Conservation (phyloP, 371 early-diverging fungal species). For the Mortierella sp. region DNA sequence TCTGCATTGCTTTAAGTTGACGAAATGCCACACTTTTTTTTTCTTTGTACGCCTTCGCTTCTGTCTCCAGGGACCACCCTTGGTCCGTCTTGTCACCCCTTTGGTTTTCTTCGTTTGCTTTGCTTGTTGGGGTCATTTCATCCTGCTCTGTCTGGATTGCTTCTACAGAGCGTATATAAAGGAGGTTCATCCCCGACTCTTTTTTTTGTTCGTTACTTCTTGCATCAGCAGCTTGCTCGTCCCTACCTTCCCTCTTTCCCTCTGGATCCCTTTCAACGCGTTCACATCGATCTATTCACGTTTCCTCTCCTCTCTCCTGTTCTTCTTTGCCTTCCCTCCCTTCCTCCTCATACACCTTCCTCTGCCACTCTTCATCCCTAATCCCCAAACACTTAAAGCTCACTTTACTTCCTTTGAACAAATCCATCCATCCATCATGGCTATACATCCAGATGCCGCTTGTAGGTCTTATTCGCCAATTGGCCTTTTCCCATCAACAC, state of each 20-base stretch:
- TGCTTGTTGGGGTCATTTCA: neutral
- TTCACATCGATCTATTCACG: neutral
- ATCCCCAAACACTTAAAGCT: neutral
- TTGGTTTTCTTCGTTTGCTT: neutral
- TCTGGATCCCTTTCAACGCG: conserved; percentile 10
- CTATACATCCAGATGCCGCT: conserved; percentile 15
- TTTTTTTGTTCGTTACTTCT: neutral
- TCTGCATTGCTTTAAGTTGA: neutral
- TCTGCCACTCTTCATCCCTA: neutral
- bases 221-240: neutral
- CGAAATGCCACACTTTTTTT: conserved; percentile 1
- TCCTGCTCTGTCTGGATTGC: neutral
- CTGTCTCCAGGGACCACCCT: neutral
- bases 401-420: neutral
- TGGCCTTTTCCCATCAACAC: neutral
- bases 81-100: neutral
- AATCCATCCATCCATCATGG: conserved; percentile 16
- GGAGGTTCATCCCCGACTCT: neutral
- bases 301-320: neutral
- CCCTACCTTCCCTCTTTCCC: neutral
- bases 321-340: neutral
- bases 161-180: neutral
- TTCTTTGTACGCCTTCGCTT: neutral
- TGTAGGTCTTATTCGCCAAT: conserved; percentile 2
- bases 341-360: neutral